Base-by-base conservation (phyloP, 2,329 filamentous ascomycete species). In the Torrubiella hemipterigena region DNA sequence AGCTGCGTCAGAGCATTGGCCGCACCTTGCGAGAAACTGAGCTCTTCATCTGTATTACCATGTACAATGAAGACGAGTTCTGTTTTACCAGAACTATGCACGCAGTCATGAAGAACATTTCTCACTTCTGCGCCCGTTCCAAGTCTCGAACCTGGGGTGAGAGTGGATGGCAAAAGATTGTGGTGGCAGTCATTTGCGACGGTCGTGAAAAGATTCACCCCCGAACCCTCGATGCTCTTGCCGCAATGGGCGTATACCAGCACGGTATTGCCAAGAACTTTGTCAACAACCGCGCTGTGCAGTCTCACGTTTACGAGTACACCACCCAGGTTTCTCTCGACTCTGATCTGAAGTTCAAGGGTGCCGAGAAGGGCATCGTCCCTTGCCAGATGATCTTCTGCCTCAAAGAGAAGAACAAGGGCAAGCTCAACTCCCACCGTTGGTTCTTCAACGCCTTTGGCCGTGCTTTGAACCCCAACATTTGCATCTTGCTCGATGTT, bases 391-490 rank as follows among this genome's bases (percentile, higher is more conserved):
- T 98, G 65, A 89, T 98, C 46, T 98, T 98, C 56, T 98, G 93
- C 49, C 63, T 98, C 39, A 98, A 98, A 61, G 91, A 98, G 55
- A 87, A 91, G 63, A 98, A 98, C 54, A 74, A 81, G 51, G 93
- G 94, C 60, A 98, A 98, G 63, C 72, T 98, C 45, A 98, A 98
- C 63, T 95, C 87, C 1, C 91, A 98, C 56, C 77, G 91, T 35
- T 98, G 91, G 91, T 96, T 95, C 62, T 98, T 98, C 65, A 98
- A 98, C 51, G 91, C 91, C 0, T 94, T 98, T 50, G 93, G 91
- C 18, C 77, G 80, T 40, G 81, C 89, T 1, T 67, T 98, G 16
- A 93, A 89, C 43, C 91, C 91, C 0, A 98, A 98, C 42, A 82
- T 98, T 20, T 98, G 91, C 56, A 94, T 98, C 52, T 61, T 98